Percentiles rank a stretch among this genome's conserved stretches.
Evolutionary conservation across 202 grass and related monocot genomes (phyloP).

Genomic region (Dendrocalamus latiflorus): DNA sequence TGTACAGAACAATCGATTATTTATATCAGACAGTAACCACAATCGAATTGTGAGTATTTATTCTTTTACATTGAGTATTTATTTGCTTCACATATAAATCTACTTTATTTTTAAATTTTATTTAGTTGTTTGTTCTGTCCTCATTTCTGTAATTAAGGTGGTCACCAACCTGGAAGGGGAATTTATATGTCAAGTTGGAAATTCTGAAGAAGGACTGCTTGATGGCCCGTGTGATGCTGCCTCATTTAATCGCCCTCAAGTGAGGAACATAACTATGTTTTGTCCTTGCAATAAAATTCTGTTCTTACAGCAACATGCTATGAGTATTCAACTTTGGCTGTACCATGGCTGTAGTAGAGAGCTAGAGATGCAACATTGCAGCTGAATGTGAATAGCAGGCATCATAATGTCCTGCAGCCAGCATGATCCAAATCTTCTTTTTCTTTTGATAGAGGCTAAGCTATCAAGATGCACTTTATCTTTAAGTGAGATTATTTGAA

Average conservation of each 20-base stretch:
- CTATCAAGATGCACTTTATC: conserved; percentile 10
- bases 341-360: conserved; percentile 15
- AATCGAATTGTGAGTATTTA: conserved; percentile 81
- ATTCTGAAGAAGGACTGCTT: conserved; percentile 81
- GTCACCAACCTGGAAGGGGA: conserved; percentile 74
- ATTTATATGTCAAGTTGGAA: conserved; percentile 87
- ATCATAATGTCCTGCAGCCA: neutral
- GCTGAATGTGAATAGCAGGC: neutral
- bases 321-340: neutral
- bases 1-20: conserved; percentile 83
- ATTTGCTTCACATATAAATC: conserved; percentile 18
- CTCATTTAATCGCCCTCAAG: conserved; percentile 93
- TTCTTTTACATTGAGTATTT: conserved; percentile 1
- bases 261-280: conserved; percentile 35
- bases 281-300: no score
- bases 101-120: neutral
- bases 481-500: conserved; percentile 15
- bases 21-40: conserved; percentile 97
- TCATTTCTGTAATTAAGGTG: conserved; percentile 53
- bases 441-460: neutral
- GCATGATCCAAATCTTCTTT: neutral
- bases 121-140: conserved; percentile 15
- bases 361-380: neutral
- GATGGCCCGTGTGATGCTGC: conserved; percentile 80
- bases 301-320: neutral